Percentiles rank a stretch among this genome's conserved stretches.
phyloP scores from a whole-genome alignment of 2,329 filamentous ascomycete genomes.

The Colletotrichum graminicola region DNA sequence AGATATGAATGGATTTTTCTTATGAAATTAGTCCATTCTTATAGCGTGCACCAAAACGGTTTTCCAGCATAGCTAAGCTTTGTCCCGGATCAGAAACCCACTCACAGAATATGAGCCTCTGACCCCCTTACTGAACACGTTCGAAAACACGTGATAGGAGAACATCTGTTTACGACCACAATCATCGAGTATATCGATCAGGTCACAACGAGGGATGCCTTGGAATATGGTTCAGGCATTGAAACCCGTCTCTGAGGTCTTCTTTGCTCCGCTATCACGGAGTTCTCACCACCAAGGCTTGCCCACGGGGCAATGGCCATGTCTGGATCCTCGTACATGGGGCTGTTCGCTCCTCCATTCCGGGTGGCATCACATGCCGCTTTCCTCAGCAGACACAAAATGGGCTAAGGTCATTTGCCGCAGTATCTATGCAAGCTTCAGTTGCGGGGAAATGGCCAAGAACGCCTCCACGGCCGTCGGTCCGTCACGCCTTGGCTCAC shows the following conservation, averaged over 20 bases:
- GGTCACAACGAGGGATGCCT: not conserved
- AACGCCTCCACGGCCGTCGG: rapidly evolving
- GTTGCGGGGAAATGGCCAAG: not conserved
- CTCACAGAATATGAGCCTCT: not conserved
- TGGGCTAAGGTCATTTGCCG: slow-evolving; percentile 49
- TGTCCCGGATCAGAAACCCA: not conserved
- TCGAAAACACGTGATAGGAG: not conserved
- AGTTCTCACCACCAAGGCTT: slow-evolving; percentile 64
- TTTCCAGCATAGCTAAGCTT: not conserved
- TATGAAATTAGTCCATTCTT: not conserved
- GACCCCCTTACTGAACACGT: not conserved
- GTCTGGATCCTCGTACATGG: slow-evolving; percentile 55
- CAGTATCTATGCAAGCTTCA: slow-evolving; percentile 44
- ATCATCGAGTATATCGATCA: slow-evolving; percentile 20
- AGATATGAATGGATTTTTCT: not conserved
- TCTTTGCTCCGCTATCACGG: slow-evolving; percentile 55
- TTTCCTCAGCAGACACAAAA: slow-evolving; percentile 56
- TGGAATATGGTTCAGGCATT: not conserved
- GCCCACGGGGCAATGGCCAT: slow-evolving; percentile 72
- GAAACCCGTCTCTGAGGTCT: slow-evolving; percentile 44
- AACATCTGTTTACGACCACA: not conserved
- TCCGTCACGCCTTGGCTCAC: not conserved
- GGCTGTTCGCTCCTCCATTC: slow-evolving; percentile 56
- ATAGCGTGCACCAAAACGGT: no score
- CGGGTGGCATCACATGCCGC: slow-evolving; percentile 51